Evolutionary conservation across 2,329 filamentous ascomycete genomes (phyloP).

Genomic region (Didymellaceae sp.): DNA sequence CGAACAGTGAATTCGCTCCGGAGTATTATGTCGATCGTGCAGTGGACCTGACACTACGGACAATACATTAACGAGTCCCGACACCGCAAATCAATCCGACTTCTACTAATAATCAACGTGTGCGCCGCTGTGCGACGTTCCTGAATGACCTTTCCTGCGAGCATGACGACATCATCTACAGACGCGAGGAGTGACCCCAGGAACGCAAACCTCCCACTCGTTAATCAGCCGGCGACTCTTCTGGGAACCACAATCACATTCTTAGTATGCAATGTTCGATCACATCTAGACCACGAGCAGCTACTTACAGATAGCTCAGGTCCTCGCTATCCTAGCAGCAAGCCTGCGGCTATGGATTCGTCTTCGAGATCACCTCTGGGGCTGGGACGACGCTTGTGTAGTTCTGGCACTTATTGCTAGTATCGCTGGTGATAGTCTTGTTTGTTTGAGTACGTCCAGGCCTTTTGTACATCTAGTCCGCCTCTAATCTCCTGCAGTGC

Average conservation of each 20-base stretch:
- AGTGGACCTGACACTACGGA: neutral
- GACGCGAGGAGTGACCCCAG: constrained; percentile 29
- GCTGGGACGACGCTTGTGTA: constrained; percentile 48
- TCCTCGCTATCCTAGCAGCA: constrained; percentile 34
- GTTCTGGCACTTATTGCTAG: constrained; percentile 34
- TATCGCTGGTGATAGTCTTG: constrained; percentile 35
- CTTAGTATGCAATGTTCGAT: constrained; percentile 30
- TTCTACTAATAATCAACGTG: neutral
- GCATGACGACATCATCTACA: constrained; percentile 13
- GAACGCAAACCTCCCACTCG: constrained; percentile 37
- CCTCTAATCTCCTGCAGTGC: constrained; percentile 32
- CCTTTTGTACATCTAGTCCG: neutral
- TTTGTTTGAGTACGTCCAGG: constrained; percentile 39
- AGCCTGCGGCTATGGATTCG: constrained; percentile 42
- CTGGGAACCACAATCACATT: constrained; percentile 37
- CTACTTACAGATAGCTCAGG: constrained; percentile 23
- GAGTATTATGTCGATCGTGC: constrained; percentile 1
- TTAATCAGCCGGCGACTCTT: constrained; percentile 41
- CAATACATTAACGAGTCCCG: neutral
- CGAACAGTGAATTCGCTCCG: neutral
- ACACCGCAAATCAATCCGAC: neutral
- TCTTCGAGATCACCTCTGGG: constrained; percentile 35
- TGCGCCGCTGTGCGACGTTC: neutral
- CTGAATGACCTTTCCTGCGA: constrained; percentile 1
- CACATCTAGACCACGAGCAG: too few relatives aligned